phyloP scores from a whole-genome alignment of 352 stramenopile species.

The Phytopythium cucurbitacearum region DNA sequence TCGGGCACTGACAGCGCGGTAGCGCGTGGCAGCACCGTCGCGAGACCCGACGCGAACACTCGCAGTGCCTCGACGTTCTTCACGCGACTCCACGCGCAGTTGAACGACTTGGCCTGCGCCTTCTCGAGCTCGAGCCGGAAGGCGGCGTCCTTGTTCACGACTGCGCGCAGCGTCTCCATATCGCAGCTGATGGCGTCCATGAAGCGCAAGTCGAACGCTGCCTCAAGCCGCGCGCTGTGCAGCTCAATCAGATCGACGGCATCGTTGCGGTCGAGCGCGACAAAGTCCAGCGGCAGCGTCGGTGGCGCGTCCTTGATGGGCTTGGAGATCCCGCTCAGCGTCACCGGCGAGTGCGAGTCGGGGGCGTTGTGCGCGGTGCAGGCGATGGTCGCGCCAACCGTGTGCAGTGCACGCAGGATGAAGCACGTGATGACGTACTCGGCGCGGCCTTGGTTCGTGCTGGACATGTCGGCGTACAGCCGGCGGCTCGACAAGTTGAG shows the following conservation, averaged over 20 bases:
- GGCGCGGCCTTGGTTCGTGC: conserved; percentile 4
- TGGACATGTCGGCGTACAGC: conserved; percentile 12
- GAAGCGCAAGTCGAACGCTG: conserved; percentile 14
- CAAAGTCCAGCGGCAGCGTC: conserved; percentile 17
- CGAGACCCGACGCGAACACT: conserved; percentile 14
- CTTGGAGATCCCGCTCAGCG: background rate
- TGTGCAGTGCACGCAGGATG: conserved; percentile 7
- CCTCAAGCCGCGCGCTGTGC: conserved; percentile 19
- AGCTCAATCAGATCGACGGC: conserved; percentile 22
- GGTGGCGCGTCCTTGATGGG: conserved; percentile 3
- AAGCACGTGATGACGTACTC: conserved; percentile 14
- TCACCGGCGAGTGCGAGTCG: background rate
- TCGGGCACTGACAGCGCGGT: background rate
- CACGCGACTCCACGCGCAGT: conserved; percentile 10
- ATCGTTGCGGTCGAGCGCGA: conserved; percentile 5
- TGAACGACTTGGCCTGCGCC: conserved; percentile 7
- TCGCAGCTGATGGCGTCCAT: conserved; percentile 17
- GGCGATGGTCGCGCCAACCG: background rate
- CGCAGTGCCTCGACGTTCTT: conserved; percentile 8
- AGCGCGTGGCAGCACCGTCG: conserved; percentile 6
- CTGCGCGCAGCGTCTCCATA: conserved; percentile 16
- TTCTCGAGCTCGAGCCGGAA: conserved; percentile 2
- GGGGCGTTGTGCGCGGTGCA: background rate
- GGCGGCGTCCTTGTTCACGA: background rate
- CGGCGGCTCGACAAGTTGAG: conserved; percentile 25